A percentile compares a stretch with the other conserved stretches of the same genome.
Conservation (phyloP, 225 moss, liverwort and hornwort genomes). For the Neckera pumila region DNA sequence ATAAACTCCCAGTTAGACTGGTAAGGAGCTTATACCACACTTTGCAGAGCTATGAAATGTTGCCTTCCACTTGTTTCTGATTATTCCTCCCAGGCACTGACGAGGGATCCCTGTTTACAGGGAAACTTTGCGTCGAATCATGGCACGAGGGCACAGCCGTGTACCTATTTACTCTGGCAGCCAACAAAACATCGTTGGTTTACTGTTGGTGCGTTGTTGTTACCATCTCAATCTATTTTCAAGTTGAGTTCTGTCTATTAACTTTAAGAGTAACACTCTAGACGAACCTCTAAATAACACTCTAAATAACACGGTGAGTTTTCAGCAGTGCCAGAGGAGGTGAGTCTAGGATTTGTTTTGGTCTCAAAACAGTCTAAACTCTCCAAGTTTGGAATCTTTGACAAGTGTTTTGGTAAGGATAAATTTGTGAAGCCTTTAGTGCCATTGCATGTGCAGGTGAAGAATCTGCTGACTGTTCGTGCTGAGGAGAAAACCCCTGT, state of each 20-base stretch:
- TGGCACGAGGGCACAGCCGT: constrained; percentile 64
- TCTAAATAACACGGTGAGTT: neutral
- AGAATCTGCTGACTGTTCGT: constrained; percentile 51
- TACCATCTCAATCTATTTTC: neutral
- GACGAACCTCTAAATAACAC: neutral
- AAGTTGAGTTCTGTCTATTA: neutral
- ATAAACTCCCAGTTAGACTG: constrained; percentile 40
- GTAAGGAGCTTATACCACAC: neutral
- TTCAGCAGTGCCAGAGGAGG: neutral
- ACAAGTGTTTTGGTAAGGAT: neutral
- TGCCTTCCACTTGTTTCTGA: neutral
- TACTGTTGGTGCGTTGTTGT: constrained; percentile 33
- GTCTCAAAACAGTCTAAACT: neutral
- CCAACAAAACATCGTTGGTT: constrained; percentile 44
- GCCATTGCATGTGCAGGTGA: constrained; percentile 25
- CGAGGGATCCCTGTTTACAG: neutral
- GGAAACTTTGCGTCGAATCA: constrained; percentile 39
- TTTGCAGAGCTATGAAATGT: neutral
- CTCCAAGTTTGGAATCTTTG: neutral
- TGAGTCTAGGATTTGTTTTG: neutral
- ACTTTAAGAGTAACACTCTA: neutral
- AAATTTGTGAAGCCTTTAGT: neutral
- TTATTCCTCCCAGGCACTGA: neutral
- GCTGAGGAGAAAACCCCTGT: constrained; percentile 50
- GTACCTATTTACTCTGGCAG: constrained; percentile 44